phyloP scores from a whole-genome alignment of 331 rosid species.

The Cydonia oblonga region DNA sequence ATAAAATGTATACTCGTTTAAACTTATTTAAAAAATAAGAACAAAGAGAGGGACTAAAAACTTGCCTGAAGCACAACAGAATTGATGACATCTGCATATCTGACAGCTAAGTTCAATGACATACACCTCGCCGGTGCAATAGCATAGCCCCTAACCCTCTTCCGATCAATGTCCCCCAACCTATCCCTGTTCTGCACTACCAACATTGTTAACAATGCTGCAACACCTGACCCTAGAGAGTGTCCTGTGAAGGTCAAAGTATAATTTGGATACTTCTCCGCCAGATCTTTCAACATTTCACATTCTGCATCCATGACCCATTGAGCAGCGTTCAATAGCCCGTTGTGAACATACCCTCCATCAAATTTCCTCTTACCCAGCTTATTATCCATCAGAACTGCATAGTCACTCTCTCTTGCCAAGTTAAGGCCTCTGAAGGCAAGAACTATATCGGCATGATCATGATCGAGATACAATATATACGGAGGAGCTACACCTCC shows the following conservation, averaged over 20 bases:
- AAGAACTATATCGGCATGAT: constrained; percentile 67
- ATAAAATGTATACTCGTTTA: not conserved
- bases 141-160: constrained; percentile 74
- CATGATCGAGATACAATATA: constrained; percentile 61
- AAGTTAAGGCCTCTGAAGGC: constrained; percentile 77
- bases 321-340: constrained; percentile 72
- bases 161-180: constrained; percentile 63
- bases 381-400: constrained; percentile 62
- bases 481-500: constrained; percentile 68
- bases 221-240: constrained; percentile 90
- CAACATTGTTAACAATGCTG: constrained; percentile 57
- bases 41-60: constrained; percentile 1
- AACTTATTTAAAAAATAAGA: not conserved
- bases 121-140: constrained; percentile 92
- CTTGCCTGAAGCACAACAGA: constrained; percentile 93
- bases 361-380: constrained; percentile 77
- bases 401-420: constrained; percentile 86
- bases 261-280: constrained; percentile 48
- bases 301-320: constrained; percentile 64
- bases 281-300: constrained; percentile 48
- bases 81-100: constrained; percentile 88
- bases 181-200: constrained; percentile 55
- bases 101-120: constrained; percentile 78
- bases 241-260: constrained; percentile 77
- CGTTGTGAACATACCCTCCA: constrained; percentile 93